Evolutionary conservation across 1,284 basidiomycete species (phyloP), one percentile per base, ranked within the genome.

Genomic region (Cutaneotrichosporon mucoides): DNA sequence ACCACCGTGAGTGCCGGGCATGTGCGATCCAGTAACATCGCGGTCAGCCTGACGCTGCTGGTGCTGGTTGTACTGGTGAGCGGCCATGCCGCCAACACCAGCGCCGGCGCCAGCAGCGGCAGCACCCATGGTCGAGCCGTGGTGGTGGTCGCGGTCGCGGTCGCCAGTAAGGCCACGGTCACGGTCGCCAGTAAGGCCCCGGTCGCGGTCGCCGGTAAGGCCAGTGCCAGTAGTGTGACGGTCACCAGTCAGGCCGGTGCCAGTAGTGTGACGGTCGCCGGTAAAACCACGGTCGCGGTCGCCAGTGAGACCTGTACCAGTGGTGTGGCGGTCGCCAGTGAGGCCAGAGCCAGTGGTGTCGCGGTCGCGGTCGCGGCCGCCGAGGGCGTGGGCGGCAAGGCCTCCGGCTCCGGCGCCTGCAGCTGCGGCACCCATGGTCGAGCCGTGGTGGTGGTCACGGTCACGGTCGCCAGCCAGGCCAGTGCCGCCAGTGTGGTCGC

Each of bases 321-420:
- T 36, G 36, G 48, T 50, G 37, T 37, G 36, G 10, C 42, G 50
- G 9, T 34, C 10, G 34, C 48, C 48, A 38, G 48, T 50, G 35
- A 50, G 8, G 36, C 48, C 36, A 9, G 48, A 37, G 35, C 48
- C 48, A 9, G 48, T 50, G 35, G 48, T 33, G 44, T 38, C n/a
- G n/a, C n/a, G n/a, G n/a, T n/a, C n/a, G n/a, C n/a, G n/a, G n/a
- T n/a, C n/a, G n/a, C n/a, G 53, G 15, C 41, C 41, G 53, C 44
- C 16, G 43, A 12, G 34, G 35, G 45, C 34, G 47, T 50, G 40
- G 5, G 47, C 47, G 9, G 38, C 56, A 8, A 41, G 7, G 11
- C 56, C 56, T 6, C 42, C 56, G 34, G 24, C 42, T 12, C 52
- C 52, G 45, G 38, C 40, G 24, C 38, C 50, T 6, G 35, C 55